Evolutionary conservation across 768 basidiomycete species (phyloP).

Genomic region (Pleurotus giganteus): DNA sequence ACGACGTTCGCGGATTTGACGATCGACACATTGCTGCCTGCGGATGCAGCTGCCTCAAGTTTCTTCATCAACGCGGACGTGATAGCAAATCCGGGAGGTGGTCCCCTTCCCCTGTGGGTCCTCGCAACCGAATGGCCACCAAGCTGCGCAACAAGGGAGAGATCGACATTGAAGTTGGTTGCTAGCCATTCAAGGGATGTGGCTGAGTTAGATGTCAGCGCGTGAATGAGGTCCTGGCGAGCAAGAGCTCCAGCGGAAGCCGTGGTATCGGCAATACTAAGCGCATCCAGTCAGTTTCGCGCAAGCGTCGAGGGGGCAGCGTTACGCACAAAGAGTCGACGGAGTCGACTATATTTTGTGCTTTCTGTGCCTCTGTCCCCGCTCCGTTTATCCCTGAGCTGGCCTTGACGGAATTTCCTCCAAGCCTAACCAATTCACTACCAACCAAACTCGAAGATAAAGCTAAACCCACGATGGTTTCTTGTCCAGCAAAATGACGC

Average conservation of each 20-base stretch:
- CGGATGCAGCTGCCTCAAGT: conserved; percentile 10
- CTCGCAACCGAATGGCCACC: conserved; percentile 21
- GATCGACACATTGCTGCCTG: conserved; percentile 15
- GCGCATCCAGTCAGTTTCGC: neutral
- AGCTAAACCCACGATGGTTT: conserved; percentile 18
- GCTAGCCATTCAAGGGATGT: conserved; percentile 23
- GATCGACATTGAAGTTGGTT: conserved; percentile 19
- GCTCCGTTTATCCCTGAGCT: conserved; percentile 29
- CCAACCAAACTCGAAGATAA: neutral
- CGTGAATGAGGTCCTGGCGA: conserved; percentile 20
- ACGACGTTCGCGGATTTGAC: conserved; percentile 21
- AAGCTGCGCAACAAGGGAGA: conserved; percentile 23
- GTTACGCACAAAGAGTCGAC: conserved; percentile 18
- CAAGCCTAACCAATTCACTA: conserved; percentile 11
- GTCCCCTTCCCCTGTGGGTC: conserved; percentile 22
- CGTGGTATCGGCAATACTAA: conserved; percentile 18
- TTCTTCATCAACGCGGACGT: conserved; percentile 23
- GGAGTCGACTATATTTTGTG: conserved; percentile 16
- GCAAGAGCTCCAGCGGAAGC: conserved; percentile 20
- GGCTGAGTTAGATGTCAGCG: conserved; percentile 23
- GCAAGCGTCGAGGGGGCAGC: neutral
- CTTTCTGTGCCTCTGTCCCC: conserved; percentile 19
- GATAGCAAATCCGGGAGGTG: conserved; percentile 25
- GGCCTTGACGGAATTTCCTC: conserved; percentile 26
- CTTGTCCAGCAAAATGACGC: conserved; percentile 65